Percentiles rank a stretch among this genome's conserved stretches.
phyloP scores from a whole-genome alignment of 495 filamentous ascomycete species.

The Aspergillus bridgeri region DNA sequence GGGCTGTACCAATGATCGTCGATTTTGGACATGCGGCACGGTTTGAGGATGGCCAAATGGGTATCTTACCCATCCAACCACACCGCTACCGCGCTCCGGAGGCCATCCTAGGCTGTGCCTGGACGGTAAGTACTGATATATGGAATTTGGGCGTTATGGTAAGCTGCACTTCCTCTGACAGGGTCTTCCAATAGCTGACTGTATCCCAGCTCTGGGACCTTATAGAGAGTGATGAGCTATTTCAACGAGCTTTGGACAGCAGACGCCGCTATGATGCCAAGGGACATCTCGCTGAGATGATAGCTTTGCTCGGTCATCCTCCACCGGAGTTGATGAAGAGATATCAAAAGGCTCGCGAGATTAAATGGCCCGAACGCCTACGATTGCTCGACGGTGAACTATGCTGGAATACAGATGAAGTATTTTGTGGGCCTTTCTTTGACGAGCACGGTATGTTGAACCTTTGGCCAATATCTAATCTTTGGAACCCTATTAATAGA shows the following conservation, averaged over 20 bases:
- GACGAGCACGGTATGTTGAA: conserved; percentile 13
- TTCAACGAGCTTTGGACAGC: conserved; percentile 24
- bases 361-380: conserved; percentile 19
- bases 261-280: conserved; percentile 21
- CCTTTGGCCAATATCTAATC: background rate
- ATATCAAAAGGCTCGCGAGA: conserved; percentile 13
- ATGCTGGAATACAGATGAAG: conserved; percentile 14
- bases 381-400: conserved; percentile 10
- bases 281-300: conserved; percentile 40
- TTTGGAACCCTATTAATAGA: conserved; percentile 1
- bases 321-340: conserved; percentile 31
- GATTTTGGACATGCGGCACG: conserved; percentile 79
- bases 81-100: conserved; percentile 39
- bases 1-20: conserved; percentile 66
- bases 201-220: too few species aligned
- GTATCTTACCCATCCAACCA: conserved; percentile 32
- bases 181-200: too few species aligned
- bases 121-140: conserved; percentile 36
- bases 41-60: conserved; percentile 12
- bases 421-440: conserved; percentile 25
- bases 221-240: too few species aligned
- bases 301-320: conserved; percentile 40
- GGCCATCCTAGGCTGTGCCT: conserved; percentile 35
- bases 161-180: too few species aligned
- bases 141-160: conserved; percentile 44